phyloP scores from a whole-genome alignment of 2,329 filamentous ascomycete species.

The Blastomyces percursus region DNA sequence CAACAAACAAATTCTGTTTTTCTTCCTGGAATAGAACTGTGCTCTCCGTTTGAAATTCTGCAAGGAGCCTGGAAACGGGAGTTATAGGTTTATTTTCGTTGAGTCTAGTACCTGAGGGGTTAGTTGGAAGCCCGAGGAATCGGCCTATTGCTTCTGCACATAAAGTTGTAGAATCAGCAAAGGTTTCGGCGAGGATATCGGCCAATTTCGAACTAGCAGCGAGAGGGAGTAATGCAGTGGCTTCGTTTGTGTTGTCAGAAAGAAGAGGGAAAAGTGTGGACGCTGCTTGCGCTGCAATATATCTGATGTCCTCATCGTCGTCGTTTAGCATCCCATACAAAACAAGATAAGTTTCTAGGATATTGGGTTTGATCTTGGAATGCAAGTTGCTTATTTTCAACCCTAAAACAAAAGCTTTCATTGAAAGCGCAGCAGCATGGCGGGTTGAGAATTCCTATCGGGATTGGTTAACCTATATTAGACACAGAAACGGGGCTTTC shows the following conservation, averaged over 20 bases:
- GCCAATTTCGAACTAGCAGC: slow-evolving; percentile 36
- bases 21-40: slow-evolving; percentile 66
- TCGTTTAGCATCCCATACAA: slow-evolving; percentile 73
- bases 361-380: slow-evolving; percentile 19
- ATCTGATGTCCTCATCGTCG: slow-evolving; percentile 81
- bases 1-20: slow-evolving; percentile 88
- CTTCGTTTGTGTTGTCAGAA: slow-evolving; percentile 19
- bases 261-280: slow-evolving; percentile 29
- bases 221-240: slow-evolving; percentile 36
- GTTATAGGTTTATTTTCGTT: slow-evolving; percentile 19
- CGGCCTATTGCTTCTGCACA: slow-evolving; percentile 29
- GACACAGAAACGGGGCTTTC: neutral
- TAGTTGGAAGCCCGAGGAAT: slow-evolving; percentile 24
- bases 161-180: slow-evolving; percentile 24
- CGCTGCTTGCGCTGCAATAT: slow-evolving; percentile 42
- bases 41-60: slow-evolving; percentile 28
- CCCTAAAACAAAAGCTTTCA: slow-evolving; percentile 33
- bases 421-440: slow-evolving; percentile 27
- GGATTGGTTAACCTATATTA: neutral
- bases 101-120: slow-evolving; percentile 7
- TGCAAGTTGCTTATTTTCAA: slow-evolving; percentile 22
- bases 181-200: slow-evolving; percentile 27
- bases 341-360: slow-evolving; percentile 50
- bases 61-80: slow-evolving; percentile 23
- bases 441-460: slow-evolving; percentile 31